Conservation (phyloP, 768 basidiomycete genomes). For the Dentipellis sp. region DNA sequence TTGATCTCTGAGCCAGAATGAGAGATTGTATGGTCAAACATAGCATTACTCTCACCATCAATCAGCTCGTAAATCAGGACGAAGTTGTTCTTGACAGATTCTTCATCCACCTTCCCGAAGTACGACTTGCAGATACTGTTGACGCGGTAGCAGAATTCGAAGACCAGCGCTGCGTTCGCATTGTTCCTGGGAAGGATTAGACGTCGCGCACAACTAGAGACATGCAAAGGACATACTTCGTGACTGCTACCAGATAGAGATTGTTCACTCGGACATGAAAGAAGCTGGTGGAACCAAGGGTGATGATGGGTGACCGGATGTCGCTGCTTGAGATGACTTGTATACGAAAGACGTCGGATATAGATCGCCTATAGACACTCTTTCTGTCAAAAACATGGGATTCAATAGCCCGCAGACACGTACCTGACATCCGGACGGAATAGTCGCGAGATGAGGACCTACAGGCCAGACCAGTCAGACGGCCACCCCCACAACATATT, state of each 20-base stretch:
- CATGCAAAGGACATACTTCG: constrained; percentile 53
- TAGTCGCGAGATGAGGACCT: constrained; percentile 94
- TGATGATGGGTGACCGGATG: constrained; percentile 94
- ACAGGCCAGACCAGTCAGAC: constrained; percentile 5
- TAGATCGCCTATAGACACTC: constrained; percentile 67
- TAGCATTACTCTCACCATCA: constrained; percentile 56
- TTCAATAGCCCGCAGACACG: not conserved
- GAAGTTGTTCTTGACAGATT: constrained; percentile 98
- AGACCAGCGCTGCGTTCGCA: constrained; percentile 94
- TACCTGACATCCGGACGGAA: constrained; percentile 98
- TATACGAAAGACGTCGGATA: constrained; percentile 96
- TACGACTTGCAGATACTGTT: constrained; percentile 91
- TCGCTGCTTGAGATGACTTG: constrained; percentile 98
- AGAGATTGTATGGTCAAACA: not conserved
- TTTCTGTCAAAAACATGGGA: not conserved
- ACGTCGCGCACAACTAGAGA: too few species aligned
- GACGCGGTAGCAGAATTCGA: constrained; percentile 97
- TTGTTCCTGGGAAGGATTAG: constrained; percentile 54
- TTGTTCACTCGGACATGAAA: constrained; percentile 97
- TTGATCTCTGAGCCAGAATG: constrained; percentile 65
- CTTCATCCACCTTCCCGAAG: constrained; percentile 98
- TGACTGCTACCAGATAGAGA: constrained; percentile 90
- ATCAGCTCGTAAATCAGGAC: constrained; percentile 96
- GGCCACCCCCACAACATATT: not conserved
- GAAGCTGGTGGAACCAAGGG: constrained; percentile 96